These are phyloP conservation scores for Sclerotinia spermophila DNA, from an alignment of 2,329 filamentous ascomycete genomes.

Conservation along the genomic window DNA sequence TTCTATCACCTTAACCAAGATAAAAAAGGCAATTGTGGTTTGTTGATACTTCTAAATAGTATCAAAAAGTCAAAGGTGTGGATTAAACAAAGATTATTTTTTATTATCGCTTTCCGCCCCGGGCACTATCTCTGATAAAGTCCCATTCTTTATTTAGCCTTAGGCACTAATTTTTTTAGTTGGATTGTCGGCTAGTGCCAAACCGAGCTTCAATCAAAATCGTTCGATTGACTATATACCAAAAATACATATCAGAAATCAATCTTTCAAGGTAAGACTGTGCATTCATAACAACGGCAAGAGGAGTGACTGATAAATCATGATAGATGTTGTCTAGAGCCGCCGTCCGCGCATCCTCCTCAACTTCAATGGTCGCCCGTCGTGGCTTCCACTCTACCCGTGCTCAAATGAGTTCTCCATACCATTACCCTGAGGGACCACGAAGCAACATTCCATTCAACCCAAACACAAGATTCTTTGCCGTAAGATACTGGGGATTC, in stretches of 20 bases:
- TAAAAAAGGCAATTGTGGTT: neutral
- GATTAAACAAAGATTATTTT: slow-evolving; percentile 15
- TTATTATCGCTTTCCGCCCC: slow-evolving; percentile 4
- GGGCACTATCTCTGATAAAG: slow-evolving; percentile 8
- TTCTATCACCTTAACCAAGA: neutral
- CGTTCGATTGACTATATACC: slow-evolving; percentile 24
- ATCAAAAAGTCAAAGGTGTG: slow-evolving; percentile 13
- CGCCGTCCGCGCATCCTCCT: slow-evolving; percentile 54
- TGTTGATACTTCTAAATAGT: neutral
- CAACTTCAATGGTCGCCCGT: slow-evolving; percentile 71
- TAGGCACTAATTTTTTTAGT: neutral
- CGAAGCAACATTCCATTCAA: slow-evolving; percentile 97
- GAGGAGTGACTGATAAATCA: slow-evolving; percentile 21
- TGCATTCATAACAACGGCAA: neutral
- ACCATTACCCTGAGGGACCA: slow-evolving; percentile 97
- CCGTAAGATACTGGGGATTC: slow-evolving; percentile 77
- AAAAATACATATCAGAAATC: slow-evolving; percentile 21
- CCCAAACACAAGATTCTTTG: slow-evolving; percentile 83
- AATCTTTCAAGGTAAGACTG: slow-evolving; percentile 18
- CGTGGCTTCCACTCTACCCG: slow-evolving; percentile 93
- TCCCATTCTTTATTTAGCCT: slow-evolving; percentile 1
- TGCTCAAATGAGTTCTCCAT: slow-evolving; percentile 79
- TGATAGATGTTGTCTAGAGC: slow-evolving; percentile 78
- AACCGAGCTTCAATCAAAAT: slow-evolving; percentile 24
- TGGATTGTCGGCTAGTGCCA: slow-evolving; percentile 13